Base-by-base conservation (phyloP, 2,329 filamentous ascomycete species). In the Penicillium decumbens region DNA sequence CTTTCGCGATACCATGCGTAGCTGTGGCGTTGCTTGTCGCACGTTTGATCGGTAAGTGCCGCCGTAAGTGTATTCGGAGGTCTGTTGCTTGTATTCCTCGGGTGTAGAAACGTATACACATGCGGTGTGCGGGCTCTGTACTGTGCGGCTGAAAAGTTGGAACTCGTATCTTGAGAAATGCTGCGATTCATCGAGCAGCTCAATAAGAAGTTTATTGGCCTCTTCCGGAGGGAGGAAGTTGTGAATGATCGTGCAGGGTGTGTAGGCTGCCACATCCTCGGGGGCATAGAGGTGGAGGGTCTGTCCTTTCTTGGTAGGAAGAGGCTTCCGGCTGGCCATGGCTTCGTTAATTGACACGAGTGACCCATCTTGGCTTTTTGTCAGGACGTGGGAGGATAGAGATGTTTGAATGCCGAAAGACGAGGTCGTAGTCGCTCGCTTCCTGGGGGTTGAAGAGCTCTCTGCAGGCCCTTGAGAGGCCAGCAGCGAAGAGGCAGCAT, bases 161-260 rank as follows among this genome's bases (percentile, higher is more conserved):
- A 96, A 95, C 0, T 81, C 84, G 23, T 82, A 80, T 55, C 79
- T 82, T 43, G 83, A 76, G 64, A 90, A 95, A 0, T 84, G 81
- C 20, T 80, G 74, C 1, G 87, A 79, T 70, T 96, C 89, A 1
- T 78, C 72, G 1, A 96, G 71, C 32, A 97, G 77, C 66, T 97
- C 91, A 28, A 70, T 67, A 0, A 97, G 75, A 10, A 98, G 76
- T 0, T 78, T 76, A 56, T 89, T 85, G 33, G 93, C 92, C 50
- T 87, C 77, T 1, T 84, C 75, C 0, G 77, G 27, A 0, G 89
- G 83, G 0, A 98, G 76, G 60, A 97, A 96, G 63, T 95, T 93
- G 70, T 95, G 90, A 47, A 96, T 83, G 57, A 97, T 87, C 9
- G 88, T 91, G 71, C 91, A 96, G 1, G 93, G 90, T 0, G 92